phyloP scores from a whole-genome alignment of 495 filamentous ascomycete genomes.

The Stereocaulon alpinum region DNA sequence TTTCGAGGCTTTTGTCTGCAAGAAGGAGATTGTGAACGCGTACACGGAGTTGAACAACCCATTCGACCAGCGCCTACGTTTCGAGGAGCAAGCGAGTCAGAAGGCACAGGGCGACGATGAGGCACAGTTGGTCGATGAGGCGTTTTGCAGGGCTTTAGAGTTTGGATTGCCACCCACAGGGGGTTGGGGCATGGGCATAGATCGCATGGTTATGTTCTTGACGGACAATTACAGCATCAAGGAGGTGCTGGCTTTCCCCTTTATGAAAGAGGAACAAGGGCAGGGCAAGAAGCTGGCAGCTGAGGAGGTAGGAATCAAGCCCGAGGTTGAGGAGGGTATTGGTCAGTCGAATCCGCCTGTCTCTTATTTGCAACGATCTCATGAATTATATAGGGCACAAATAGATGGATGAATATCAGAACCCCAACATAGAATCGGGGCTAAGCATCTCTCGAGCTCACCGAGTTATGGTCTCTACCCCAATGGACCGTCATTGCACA shows the following conservation, averaged over 20 bases:
- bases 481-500: too few relatives aligned
- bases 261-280: constrained; percentile 63
- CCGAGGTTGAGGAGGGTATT: constrained; percentile 57
- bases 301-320: constrained; percentile 51
- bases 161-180: constrained; percentile 87
- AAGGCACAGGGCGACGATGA: constrained; percentile 97
- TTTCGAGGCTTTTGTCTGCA: constrained; percentile 95
- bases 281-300: constrained; percentile 45
- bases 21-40: constrained; percentile 92
- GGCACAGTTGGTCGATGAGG: constrained; percentile 91
- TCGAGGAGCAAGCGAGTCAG: constrained; percentile 92
- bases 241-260: constrained; percentile 89
- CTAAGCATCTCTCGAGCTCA: too few relatives aligned
- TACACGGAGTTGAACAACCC: constrained; percentile 99
- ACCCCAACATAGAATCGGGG: not conserved
- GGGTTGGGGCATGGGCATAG: constrained; percentile 96
- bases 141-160: constrained; percentile 75
- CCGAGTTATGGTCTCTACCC: too few relatives aligned
- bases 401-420: constrained; percentile 11
- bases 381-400: constrained; percentile 22
- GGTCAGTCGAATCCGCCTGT: constrained; percentile 37
- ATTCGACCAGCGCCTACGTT: constrained; percentile 84
- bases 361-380: constrained; percentile 17
- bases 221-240: constrained; percentile 93
- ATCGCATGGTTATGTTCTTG: constrained; percentile 94